These are phyloP conservation scores for Alternaria burnsii DNA, from an alignment of 2,329 filamentous ascomycete species.

Conservation along the genomic window DNA sequence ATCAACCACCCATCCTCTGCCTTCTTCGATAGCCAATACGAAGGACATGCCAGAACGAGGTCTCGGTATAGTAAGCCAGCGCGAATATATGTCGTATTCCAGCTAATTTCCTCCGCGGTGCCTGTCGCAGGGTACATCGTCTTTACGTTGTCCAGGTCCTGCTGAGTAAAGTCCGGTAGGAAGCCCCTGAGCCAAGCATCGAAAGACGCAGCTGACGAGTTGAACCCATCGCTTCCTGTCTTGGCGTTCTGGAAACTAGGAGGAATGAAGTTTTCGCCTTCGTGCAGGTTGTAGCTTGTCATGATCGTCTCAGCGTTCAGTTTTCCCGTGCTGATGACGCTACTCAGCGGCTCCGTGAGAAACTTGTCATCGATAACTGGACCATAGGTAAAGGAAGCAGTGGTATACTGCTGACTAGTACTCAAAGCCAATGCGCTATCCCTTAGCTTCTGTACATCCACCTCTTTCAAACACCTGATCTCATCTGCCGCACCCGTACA, in stretches of 20 bases:
- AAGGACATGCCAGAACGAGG: slow-evolving; percentile 66
- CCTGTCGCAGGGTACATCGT: slow-evolving; percentile 60
- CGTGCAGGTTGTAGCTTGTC: slow-evolving; percentile 69
- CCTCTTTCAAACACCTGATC: slow-evolving; percentile 63
- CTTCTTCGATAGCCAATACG: slow-evolving; percentile 63
- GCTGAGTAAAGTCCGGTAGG: slow-evolving; percentile 57
- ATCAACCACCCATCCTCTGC: slow-evolving; percentile 62
- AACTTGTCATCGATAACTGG: slow-evolving; percentile 68
- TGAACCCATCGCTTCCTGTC: slow-evolving; percentile 56
- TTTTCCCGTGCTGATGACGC: slow-evolving; percentile 49
- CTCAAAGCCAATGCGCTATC: slow-evolving; percentile 62
- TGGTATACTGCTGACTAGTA: slow-evolving; percentile 61
- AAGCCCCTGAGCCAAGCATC: slow-evolving; percentile 63
- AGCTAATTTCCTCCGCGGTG: slow-evolving; percentile 59
- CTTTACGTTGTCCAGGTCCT: slow-evolving; percentile 54
- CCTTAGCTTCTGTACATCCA: slow-evolving; percentile 62
- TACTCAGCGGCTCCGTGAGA: slow-evolving; percentile 58
- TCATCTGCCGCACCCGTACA: slow-evolving; percentile 54
- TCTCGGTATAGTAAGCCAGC: slow-evolving; percentile 68
- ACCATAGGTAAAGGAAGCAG: slow-evolving; percentile 66
- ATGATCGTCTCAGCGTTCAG: slow-evolving; percentile 60
- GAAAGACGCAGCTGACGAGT: slow-evolving; percentile 61
- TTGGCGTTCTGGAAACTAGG: slow-evolving; percentile 53
- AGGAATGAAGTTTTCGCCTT: slow-evolving; percentile 70
- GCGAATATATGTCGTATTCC: slow-evolving; percentile 61